A percentile compares a stretch with the other conserved stretches of the same genome.
These are phyloP conservation scores for Osmanthus fragrans DNA, from an alignment of 257 asterid genomes.

Conservation along the genomic window DNA sequence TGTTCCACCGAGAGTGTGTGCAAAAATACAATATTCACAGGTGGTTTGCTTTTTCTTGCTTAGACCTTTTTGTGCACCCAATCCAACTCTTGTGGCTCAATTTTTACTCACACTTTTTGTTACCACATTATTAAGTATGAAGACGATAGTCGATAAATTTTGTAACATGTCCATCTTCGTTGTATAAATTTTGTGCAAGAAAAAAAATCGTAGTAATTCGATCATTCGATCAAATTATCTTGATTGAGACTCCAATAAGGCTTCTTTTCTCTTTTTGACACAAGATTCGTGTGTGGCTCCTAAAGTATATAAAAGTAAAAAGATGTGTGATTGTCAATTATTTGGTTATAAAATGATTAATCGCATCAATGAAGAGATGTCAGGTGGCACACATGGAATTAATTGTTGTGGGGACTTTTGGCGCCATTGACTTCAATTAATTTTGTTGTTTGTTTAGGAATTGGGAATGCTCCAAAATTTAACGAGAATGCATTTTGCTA, in stretches of 20 bases:
- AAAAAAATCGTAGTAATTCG: neutral
- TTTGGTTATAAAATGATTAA: slow-evolving; percentile 26
- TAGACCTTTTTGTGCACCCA: slow-evolving; percentile 15
- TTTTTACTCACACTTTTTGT: neutral
- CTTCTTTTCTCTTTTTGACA: neutral
- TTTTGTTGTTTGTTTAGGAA: slow-evolving; percentile 22
- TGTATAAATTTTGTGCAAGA: neutral
- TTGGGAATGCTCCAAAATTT: slow-evolving; percentile 19
- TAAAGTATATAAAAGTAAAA: neutral
- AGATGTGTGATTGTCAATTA: slow-evolving; percentile 31
- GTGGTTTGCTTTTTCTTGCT: slow-evolving; percentile 27
- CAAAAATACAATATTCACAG: slow-evolving; percentile 41
- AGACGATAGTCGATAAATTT: too few relatives aligned
- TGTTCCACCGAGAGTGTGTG: slow-evolving; percentile 53
- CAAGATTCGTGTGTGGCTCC: neutral
- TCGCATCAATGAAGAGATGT: slow-evolving; percentile 17
- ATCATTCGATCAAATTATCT: neutral
- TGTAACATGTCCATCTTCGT: neutral
- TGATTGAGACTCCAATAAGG: too few relatives aligned
- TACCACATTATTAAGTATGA: neutral
- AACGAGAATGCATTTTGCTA: slow-evolving; percentile 6
- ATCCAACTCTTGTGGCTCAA: slow-evolving; percentile 26
- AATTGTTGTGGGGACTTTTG: slow-evolving; percentile 32
- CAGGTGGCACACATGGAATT: slow-evolving; percentile 44
- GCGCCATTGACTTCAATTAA: slow-evolving; percentile 26